Evolutionary conservation across 148 eudicot species (phyloP).

Genomic region (Selenicereus undatus): DNA sequence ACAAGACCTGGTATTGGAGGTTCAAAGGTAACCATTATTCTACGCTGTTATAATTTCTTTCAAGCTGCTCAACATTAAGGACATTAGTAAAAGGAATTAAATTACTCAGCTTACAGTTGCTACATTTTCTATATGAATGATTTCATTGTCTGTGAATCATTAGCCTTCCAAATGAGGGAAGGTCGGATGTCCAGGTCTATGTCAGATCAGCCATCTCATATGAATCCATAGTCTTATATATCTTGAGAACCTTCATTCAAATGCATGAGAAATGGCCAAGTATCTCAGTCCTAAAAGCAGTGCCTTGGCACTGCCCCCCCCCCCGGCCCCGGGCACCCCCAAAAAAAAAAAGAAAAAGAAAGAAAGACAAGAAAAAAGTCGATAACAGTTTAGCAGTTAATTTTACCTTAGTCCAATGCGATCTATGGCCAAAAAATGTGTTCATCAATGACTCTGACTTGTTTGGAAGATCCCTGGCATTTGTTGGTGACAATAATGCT

Average conservation of each 20-base stretch:
- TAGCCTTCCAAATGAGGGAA: background rate
- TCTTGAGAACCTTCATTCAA: background rate
- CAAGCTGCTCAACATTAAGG: background rate
- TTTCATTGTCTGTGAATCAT: background rate
- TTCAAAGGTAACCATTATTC: constrained; percentile 23
- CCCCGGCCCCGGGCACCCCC: background rate
- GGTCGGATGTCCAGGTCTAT: background rate
- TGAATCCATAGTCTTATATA: background rate
- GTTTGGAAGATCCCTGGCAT: no score
- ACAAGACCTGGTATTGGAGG: constrained; percentile 35
- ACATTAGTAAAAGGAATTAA: background rate
- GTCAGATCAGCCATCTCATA: background rate
- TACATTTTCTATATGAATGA: background rate
- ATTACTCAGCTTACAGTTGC: background rate
- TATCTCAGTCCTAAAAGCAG: background rate
- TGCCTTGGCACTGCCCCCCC: no score
- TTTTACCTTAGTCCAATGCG: background rate
- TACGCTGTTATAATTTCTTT: background rate
- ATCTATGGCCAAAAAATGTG: background rate
- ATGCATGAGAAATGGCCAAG: background rate
- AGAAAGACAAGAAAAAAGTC: background rate
- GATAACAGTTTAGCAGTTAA: background rate
- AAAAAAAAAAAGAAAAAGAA: no score
- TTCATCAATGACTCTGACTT: no score
- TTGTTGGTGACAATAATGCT: no score